Percentiles rank a stretch among this genome's conserved stretches.
Conservation (phyloP, 1,284 basidiomycete species). For the Tilletiopsis washingtonensis region DNA sequence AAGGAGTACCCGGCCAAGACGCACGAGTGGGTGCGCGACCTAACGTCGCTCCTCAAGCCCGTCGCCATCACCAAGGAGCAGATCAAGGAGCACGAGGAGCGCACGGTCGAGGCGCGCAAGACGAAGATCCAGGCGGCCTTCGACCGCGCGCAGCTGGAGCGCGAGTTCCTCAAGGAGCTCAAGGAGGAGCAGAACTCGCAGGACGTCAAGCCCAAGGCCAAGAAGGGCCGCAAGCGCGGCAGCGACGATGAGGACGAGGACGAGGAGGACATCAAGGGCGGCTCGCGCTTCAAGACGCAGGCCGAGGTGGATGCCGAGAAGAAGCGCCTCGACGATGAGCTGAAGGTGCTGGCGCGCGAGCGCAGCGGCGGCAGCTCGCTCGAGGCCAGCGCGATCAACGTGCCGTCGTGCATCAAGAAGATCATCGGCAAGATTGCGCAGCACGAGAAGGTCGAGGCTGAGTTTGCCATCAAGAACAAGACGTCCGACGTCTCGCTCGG, state of each 20-base stretch:
- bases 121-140: constrained; percentile 62
- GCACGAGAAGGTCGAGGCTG: constrained; percentile 41
- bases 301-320: constrained; percentile 17
- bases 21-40: constrained; percentile 52
- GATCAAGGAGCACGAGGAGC: constrained; percentile 72
- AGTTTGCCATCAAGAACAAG: constrained; percentile 42
- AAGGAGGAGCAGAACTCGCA: constrained; percentile 6
- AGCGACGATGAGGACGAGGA: constrained; percentile 11
- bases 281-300: constrained; percentile 24
- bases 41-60: constrained; percentile 59
- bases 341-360: constrained; percentile 70
- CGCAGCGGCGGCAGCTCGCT: constrained; percentile 66
- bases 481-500: constrained; percentile 41
- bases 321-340: constrained; percentile 52
- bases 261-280: constrained; percentile 26
- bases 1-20: constrained; percentile 58
- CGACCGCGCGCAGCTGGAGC: constrained; percentile 54
- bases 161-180: constrained; percentile 24
- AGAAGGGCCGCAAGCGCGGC: constrained; percentile 19
- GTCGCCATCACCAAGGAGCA: constrained; percentile 90
- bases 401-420: constrained; percentile 57
- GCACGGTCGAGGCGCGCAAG: constrained; percentile 53
- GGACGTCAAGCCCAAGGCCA: constrained; percentile 9
- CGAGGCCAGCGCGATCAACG: constrained; percentile 47
- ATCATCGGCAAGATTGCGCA: constrained; percentile 51